These are phyloP conservation scores for Scutellaria baicalensis DNA, from an alignment of 257 asterid species.

Conservation along the genomic window DNA sequence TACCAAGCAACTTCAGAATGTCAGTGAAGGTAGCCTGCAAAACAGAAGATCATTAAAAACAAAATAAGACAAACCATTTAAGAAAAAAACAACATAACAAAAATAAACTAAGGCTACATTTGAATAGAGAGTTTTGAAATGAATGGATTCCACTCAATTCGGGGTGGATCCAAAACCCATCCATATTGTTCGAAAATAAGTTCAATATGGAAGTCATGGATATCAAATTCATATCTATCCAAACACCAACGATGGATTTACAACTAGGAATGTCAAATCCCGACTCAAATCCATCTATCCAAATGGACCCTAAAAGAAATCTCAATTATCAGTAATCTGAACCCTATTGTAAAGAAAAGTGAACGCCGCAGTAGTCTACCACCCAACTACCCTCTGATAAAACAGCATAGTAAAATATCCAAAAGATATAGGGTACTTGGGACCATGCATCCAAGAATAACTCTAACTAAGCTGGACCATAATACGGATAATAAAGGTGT, in stretches of 20 bases:
- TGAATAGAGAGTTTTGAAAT: no score
- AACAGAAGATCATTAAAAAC: conserved; percentile 9
- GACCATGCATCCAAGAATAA: background rate
- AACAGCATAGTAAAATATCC: background rate
- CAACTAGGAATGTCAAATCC: no score
- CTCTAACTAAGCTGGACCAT: background rate
- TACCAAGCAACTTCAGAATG: conserved; percentile 86
- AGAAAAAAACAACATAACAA: background rate
- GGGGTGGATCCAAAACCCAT: no score
- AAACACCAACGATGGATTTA: no score
- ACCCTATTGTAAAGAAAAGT: background rate
- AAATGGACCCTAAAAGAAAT: no score
- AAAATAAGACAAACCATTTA: background rate
- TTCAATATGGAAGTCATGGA: no score
- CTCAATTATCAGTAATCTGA: background rate
- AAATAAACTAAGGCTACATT: conserved; percentile 2
- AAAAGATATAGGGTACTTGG: background rate
- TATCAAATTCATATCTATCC: no score
- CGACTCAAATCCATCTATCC: no score
- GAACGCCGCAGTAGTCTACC: background rate
- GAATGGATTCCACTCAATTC: no score
- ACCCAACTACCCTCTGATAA: background rate
- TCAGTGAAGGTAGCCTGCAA: conserved; percentile 95
- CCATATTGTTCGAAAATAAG: no score
- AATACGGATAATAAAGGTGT: background rate